phyloP scores from a whole-genome alignment of 768 basidiomycete species.

The Hirschioporus abietinus region DNA sequence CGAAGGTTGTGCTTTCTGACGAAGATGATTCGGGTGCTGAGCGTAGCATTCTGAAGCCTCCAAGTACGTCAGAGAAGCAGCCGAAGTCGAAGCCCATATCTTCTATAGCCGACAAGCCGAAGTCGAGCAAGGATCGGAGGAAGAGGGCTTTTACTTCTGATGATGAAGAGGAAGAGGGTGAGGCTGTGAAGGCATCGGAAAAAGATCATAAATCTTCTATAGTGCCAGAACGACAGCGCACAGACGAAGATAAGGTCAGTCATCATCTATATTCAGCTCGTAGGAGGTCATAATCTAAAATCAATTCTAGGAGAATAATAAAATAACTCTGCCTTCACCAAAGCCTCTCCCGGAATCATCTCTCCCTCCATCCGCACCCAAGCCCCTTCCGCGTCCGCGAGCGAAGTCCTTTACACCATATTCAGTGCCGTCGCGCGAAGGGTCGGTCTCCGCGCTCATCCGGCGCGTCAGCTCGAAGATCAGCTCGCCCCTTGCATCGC shows the following conservation, averaged over 20 bases:
- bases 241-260: constrained; percentile 6
- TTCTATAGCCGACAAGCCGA: background rate
- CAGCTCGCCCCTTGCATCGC: constrained; percentile 49
- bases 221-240: too few relatives aligned
- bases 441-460: constrained; percentile 65
- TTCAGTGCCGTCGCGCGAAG: constrained; percentile 3
- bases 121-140: constrained; percentile 3
- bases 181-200: constrained; percentile 4
- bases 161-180: constrained; percentile 6
- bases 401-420: background rate
- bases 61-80: background rate
- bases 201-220: background rate
- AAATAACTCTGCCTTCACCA: background rate
- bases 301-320: background rate
- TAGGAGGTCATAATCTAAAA: background rate
- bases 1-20: constrained; percentile 15
- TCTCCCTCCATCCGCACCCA: constrained; percentile 39
- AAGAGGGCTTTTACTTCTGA: background rate
- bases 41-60: background rate
- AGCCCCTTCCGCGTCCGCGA: constrained; percentile 41
- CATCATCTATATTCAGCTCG: background rate
- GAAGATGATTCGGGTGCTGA: constrained; percentile 22
- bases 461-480: constrained; percentile 64
- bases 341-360: constrained; percentile 10
- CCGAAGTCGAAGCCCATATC: background rate